phyloP scores from a whole-genome alignment of 2,329 filamentous ascomycete genomes.

The Microsporum audouinii region DNA sequence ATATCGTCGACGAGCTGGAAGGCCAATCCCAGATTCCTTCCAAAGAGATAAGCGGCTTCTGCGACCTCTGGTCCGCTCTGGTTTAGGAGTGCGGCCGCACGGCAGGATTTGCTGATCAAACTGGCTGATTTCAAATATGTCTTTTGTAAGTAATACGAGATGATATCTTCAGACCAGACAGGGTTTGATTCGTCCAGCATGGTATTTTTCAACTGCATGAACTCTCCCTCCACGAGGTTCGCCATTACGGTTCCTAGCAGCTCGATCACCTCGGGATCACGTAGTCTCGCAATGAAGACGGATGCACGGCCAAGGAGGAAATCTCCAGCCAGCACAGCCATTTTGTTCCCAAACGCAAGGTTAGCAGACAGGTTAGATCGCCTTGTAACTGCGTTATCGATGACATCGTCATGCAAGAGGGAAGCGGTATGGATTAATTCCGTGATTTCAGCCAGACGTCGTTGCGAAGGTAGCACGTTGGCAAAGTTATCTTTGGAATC shows the following conservation, averaged over 20 bases:
- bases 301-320: slow-evolving; percentile 89
- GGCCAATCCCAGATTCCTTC: slow-evolving; percentile 82
- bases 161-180: slow-evolving; percentile 73
- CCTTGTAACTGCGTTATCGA: slow-evolving; percentile 79
- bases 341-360: slow-evolving; percentile 94
- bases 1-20: slow-evolving; percentile 98
- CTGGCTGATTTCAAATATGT: slow-evolving; percentile 96
- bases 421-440: slow-evolving; percentile 97
- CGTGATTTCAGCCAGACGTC: slow-evolving; percentile 87
- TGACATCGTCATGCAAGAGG: slow-evolving; percentile 93
- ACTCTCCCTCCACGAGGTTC: slow-evolving; percentile 94
- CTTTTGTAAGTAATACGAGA: slow-evolving; percentile 93
- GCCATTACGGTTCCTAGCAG: slow-evolving; percentile 91
- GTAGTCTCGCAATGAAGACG: slow-evolving; percentile 76
- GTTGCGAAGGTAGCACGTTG: slow-evolving; percentile 76
- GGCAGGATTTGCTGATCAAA: slow-evolving; percentile 90
- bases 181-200: slow-evolving; percentile 75
- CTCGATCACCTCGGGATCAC: slow-evolving; percentile 90
- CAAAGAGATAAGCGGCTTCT: slow-evolving; percentile 83
- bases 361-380: slow-evolving; percentile 82
- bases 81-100: slow-evolving; percentile 76
- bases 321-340: slow-evolving; percentile 96
- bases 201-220: slow-evolving; percentile 99
- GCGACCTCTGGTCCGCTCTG: slow-evolving; percentile 65
- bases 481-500: slow-evolving; percentile 30